Base-by-base conservation (phyloP, 768 basidiomycete species). In the Cyclocybe cylindracea region DNA sequence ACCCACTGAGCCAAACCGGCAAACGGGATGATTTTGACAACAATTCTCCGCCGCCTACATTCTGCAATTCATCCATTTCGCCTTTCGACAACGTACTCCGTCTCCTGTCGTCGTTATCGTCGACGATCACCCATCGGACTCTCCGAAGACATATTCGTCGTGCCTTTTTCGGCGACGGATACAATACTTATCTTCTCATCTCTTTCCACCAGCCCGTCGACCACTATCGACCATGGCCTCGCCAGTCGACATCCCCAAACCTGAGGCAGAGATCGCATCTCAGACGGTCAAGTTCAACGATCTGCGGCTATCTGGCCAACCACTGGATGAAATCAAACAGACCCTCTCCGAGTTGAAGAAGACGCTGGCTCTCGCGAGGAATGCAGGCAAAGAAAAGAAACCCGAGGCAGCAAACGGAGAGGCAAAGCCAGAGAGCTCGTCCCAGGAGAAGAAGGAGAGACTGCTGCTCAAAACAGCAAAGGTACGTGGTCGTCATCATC, bases 391-490 rank as follows among this genome's bases (percentile, higher is more conserved):
- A 45, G 72, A 67, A 39, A 82, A 74, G 53, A 79, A 61, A 33
- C 45, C 34, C 13, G 55, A 61, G 51, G 48, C 42, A 9, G 45
- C 51, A 24, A 5, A 24, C 5, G 24, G 24, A 60, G 51, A 46
- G 65, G 65, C 38, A 38, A 52, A 45, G 61, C 69, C 39, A 68
- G 67, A 34, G 78, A 75, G 39, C 77, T 71, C 7, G 76, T 24
- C 24, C 2, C 24, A 70, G 13, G 76, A 66, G 44, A 84, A 84
- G 73, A 88, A 87, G 74, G 84, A 79, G 60, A 87, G 82, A 44
- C 73, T 82, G 42, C 64, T 98, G 55, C 64, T 89, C 50, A 99
- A 99, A 75, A 96, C 94, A 1, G 89, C 94, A 37, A 98, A 99
- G 83, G 94, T 90, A 48, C 50, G 85, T 60, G 3, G 24, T 24